These are phyloP conservation scores for Lachnellula cervina DNA, from an alignment of 2,329 filamentous ascomycete genomes.

Conservation along the genomic window DNA sequence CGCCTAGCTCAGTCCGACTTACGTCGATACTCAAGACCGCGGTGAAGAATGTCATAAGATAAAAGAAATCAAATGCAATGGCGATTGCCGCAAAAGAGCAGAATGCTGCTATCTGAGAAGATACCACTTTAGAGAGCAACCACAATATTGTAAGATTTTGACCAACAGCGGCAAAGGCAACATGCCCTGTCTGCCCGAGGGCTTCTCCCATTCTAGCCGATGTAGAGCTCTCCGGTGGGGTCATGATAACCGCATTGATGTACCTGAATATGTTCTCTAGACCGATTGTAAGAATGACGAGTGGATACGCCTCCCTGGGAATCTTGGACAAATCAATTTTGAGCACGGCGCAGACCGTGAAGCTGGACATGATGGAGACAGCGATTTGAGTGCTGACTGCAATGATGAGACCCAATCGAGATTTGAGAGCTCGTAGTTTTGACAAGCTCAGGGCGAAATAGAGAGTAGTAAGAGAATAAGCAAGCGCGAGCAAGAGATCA, in stretches of 20 bases:
- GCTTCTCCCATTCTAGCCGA: constrained; percentile 67
- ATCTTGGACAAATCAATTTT: constrained; percentile 72
- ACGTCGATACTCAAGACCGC: constrained; percentile 77
- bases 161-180: constrained; percentile 61
- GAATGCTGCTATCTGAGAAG: constrained; percentile 67
- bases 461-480: constrained; percentile 57
- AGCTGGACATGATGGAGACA: constrained; percentile 71
- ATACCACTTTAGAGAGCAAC: constrained; percentile 61
- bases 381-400: constrained; percentile 66
- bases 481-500: constrained; percentile 56
- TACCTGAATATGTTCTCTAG: constrained; percentile 74
- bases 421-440: constrained; percentile 70
- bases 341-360: constrained; percentile 72
- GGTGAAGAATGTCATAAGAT: constrained; percentile 74
- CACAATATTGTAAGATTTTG: constrained; percentile 67
- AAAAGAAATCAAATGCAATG: constrained; percentile 71
- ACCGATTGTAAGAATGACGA: constrained; percentile 69
- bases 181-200: constrained; percentile 66
- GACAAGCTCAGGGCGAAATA: constrained; percentile 66
- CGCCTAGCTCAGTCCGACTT: constrained; percentile 67
- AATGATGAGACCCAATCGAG: constrained; percentile 64
- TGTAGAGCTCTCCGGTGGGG: constrained; percentile 63
- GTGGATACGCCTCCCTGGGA: constrained; percentile 68
- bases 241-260: constrained; percentile 72
- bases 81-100: constrained; percentile 73